A percentile compares a stretch with the other conserved stretches of the same genome.
These are phyloP conservation scores for Pichia nanzhaoensis DNA, from an alignment of 805 yeast species.

Conservation along the genomic window DNA sequence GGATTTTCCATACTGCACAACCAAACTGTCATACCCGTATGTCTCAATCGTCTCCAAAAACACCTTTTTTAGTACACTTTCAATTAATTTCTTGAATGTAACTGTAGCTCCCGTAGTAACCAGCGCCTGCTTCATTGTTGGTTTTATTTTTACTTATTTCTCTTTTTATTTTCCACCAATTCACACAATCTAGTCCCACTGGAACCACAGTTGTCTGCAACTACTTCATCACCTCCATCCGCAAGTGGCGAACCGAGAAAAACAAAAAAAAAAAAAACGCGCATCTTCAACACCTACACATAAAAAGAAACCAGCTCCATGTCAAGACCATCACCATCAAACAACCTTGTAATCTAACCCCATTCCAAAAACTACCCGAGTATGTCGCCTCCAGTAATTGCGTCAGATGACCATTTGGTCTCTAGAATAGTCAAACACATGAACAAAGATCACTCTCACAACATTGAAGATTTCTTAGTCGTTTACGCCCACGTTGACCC, in stretches of 20 bases:
- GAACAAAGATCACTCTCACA: slow-evolving; percentile 70
- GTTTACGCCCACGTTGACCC: slow-evolving; percentile 39
- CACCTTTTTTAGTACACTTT: slow-evolving; percentile 30
- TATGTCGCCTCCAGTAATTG: neutral
- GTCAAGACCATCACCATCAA: too few species aligned
- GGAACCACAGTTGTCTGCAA: too few species aligned
- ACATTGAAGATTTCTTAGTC: slow-evolving; percentile 65
- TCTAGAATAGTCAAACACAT: slow-evolving; percentile 61
- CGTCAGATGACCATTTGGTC: neutral
- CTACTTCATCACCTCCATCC: too few species aligned
- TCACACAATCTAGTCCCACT: too few species aligned
- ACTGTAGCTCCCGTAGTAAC: slow-evolving; percentile 92
- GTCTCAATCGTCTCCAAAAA: slow-evolving; percentile 33
- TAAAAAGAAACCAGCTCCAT: too few species aligned
- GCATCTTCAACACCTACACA: too few species aligned
- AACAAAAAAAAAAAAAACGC: too few species aligned
- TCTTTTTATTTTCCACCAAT: too few species aligned
- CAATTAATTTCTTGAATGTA: slow-evolving; percentile 58
- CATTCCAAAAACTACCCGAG: too few species aligned
- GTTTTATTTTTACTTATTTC: too few species aligned
- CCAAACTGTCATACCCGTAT: slow-evolving; percentile 35
- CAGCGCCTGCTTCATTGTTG: slow-evolving; percentile 31
- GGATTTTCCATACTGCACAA: slow-evolving; percentile 53
- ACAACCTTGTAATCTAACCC: too few species aligned
- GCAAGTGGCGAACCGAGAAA: too few species aligned